Evolutionary conservation across 495 filamentous ascomycete genomes (phyloP), one percentile per base, ranked within the genome.

Genomic region (Penicilliopsis zonata): DNA sequence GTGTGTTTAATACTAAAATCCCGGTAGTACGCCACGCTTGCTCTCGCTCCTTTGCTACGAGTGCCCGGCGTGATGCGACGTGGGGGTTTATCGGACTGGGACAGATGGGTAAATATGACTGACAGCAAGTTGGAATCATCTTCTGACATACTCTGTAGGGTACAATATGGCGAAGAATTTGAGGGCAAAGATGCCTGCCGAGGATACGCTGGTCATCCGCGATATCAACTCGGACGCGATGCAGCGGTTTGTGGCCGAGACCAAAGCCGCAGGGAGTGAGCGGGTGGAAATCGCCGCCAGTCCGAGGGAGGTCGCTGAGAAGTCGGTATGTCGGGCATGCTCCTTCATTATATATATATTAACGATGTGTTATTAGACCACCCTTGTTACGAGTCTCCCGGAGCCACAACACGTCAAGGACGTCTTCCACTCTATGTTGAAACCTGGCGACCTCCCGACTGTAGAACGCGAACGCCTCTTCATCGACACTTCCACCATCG

Each of bases 131-230:
- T 22, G 18, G 18, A n/a, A n/a, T 15, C 17, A 23, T 40, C 18
- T 9, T 39, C n/a, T 29, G 9, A 33, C 30, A 13, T 36, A 12
- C 20, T 25, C 9, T 37, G 13, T 36, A 69, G 82, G 82, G 2
- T 88, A 81, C 36, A 76, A 81, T 42, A 92, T 93, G 85, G 85
- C 85, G n/a, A 74, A 71, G 50, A 93, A 90, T 44, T 61, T 93
- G 1, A 79, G 82, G 39, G 63, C 74, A 16, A 88, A 86, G 46
- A 72, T 90, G 7, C 64, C 82, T 3, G 63, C 71, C 2, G 60
- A 54, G 13, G 85, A 92, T 49, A 78, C 65, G 2, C 37, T 93
- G 10, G 59, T 74, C 14, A 50, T 93, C 13, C 80, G 75, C 35
- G 85, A 93, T 49, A 74, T 86, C 43, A 88, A 90, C 42, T 50